Base-by-base conservation (phyloP, 495 filamentous ascomycete species). In the Aspergillus baeticus region DNA sequence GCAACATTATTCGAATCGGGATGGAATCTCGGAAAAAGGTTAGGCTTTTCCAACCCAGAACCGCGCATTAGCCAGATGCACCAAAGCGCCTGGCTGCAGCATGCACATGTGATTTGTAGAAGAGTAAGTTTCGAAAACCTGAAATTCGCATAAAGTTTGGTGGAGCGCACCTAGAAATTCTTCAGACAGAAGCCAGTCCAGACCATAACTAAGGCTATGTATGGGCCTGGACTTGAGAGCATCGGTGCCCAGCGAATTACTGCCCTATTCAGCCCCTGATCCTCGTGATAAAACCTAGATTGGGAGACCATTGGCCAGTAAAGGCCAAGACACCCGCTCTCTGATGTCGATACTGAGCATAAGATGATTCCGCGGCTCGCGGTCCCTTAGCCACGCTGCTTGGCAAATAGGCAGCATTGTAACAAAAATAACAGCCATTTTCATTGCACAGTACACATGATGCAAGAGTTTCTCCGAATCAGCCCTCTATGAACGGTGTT, bases 201-300 rank as follows among this genome's bases (percentile, higher is more conserved):
- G 47, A 37, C 47, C 11, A 11, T 38, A 1, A 26, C 23, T 7
- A 36, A 36, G 10, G 46, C 46, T 34, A 49, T 49, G 46, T 2
- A 20, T 37, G 10, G 17, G 17, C 17, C 38, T 8, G 5, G 34
- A 17, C 20, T 35, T 17, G 17, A 43, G 17, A 36, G 45, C 45
- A 35, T 36, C 15, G 43, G 17, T 49, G 45, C 47, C 47, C 34
- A 50, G 47, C 18, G 20, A 38, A 38, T 50, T 50, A 33, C 34
- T 50, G 47, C 47, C 47, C 34, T 50, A 50, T 38, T 13, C 34
- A 15, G 34, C 47, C 47, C 47, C 34, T 50, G 47, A 50, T 23
- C 37, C 18, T 23, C 8, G 47, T 38, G 37, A 23, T 15, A 33
- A 36, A 49, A 13, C 15, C 18, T 11, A 13, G 26, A 14, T 10